These are phyloP conservation scores for Lentithecium fluviatile DNA, from an alignment of 495 filamentous ascomycete genomes.

Conservation along the genomic window DNA sequence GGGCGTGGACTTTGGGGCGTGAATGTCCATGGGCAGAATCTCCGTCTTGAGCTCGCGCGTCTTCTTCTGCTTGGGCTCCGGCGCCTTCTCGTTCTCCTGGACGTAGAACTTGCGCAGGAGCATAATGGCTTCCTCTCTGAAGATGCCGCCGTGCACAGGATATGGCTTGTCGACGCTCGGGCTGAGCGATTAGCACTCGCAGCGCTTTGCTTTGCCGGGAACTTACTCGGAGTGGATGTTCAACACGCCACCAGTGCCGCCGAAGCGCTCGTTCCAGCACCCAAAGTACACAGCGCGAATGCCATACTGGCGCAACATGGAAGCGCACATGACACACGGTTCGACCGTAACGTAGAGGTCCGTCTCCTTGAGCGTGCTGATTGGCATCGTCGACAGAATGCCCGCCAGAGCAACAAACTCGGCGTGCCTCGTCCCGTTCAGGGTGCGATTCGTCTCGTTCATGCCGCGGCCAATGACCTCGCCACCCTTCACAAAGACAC, in stretches of 20 bases:
- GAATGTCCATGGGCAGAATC: conserved; percentile 43
- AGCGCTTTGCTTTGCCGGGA: neutral
- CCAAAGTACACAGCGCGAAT: conserved; percentile 88
- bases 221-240: conserved; percentile 73
- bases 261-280: conserved; percentile 94
- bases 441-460: conserved; percentile 92
- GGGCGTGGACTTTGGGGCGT: conserved; percentile 18
- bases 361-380: conserved; percentile 63
- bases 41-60: conserved; percentile 53
- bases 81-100: conserved; percentile 86
- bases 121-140: conserved; percentile 85
- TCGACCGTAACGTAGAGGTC: conserved; percentile 96
- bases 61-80: conserved; percentile 60
- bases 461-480: conserved; percentile 80
- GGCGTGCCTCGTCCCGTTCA: conserved; percentile 86
- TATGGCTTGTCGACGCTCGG: conserved; percentile 66
- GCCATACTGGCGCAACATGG: conserved; percentile 77
- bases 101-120: conserved; percentile 90
- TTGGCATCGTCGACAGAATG: conserved; percentile 57
- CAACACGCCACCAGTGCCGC: conserved; percentile 89
- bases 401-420: conserved; percentile 82
- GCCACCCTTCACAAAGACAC: conserved; percentile 77
- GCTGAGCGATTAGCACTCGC: conserved; percentile 38
- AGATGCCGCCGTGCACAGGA: conserved; percentile 76
- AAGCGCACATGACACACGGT: conserved; percentile 97